Evolutionary conservation across 345 rosid genomes (phyloP).

Genomic region (Populus davidiana): DNA sequence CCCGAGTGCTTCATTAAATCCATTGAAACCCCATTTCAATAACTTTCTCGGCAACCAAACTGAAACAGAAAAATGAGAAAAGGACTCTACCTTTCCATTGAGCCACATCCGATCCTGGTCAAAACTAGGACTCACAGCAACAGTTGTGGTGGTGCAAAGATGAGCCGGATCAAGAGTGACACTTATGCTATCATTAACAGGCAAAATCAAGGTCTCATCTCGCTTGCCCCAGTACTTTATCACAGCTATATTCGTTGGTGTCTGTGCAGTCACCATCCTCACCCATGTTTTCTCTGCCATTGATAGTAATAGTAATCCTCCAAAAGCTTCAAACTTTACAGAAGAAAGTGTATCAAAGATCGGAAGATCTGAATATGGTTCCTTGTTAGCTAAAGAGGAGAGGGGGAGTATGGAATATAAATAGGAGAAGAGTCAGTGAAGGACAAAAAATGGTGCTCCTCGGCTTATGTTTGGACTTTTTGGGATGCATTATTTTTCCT

Average conservation of each 20-base stretch:
- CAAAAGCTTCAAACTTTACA: not conserved
- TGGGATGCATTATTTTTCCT: no score
- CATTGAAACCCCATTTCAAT: not conserved
- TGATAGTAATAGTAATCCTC: not conserved
- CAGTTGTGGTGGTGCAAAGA: conserved; percentile 91
- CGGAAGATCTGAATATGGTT: not conserved
- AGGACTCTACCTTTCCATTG: conserved; percentile 74
- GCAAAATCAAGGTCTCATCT: conserved; percentile 82
- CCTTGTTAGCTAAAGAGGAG: not conserved
- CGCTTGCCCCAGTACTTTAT: conserved; percentile 98
- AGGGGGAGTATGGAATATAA: not conserved
- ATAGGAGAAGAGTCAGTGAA: not conserved
- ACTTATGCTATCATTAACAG: conserved; percentile 92
- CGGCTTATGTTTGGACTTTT: not conserved
- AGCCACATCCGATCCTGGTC: conserved; percentile 97
- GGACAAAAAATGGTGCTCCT: not conserved
- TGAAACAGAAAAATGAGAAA: not conserved
- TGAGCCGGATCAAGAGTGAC: conserved; percentile 92
- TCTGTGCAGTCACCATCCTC: conserved; percentile 74
- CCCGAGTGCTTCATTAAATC: not conserved
- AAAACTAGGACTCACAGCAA: conserved; percentile 83
- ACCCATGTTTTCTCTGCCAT: conserved; percentile 72
- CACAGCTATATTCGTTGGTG: conserved; percentile 96
- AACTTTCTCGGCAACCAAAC: not conserved
- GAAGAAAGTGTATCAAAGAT: not conserved